Evolutionary conservation across 2,329 filamentous ascomycete species (phyloP), one percentile per base, ranked within the genome.

Genomic region (Diaporthe humulicola): DNA sequence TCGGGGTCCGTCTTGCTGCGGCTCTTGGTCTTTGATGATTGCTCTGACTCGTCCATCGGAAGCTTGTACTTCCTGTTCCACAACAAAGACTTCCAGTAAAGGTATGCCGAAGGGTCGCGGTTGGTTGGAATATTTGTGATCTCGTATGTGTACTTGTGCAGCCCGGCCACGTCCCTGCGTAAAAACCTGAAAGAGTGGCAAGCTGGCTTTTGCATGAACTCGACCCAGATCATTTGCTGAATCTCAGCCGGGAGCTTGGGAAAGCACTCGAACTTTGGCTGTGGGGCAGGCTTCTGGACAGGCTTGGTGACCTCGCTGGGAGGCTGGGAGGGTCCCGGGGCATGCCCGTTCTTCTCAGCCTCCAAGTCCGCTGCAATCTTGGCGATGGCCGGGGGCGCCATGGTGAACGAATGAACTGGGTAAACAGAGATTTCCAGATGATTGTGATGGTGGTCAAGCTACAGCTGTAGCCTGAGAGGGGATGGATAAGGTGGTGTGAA

Each of bases 201-300:
- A 8, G 77, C 73, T 1, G 78, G 78, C 66, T 75, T 76, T 22
- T 48, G 42, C 5, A 80, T 28, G 2, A 71, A 74, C 50, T 79
- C 67, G 7, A 28, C 45, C 50, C 79, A 78, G 69, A 80, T 77
- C 67, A 73, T 71, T 3, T 50, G 45, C n/a, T 78, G 77, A 7
- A 80, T 74, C 38, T 80, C 79, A 2, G 54, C 5, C 1, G 77
- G 77, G 2, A 79, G 22, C 22, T 15, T 22, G 2, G 28, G 19
- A 17, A 75, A 61, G 4, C 2, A 2, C 3, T 15, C 4, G 8
- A 52, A 22, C 3, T 38, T 40, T 4, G 40, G 17, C 17, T n/a
- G n/a, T n/a, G n/a, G n/a, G n/a, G 14, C 12, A 15, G 30, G 6
- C 25, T 61, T 17, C 19, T 38, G 28, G 45, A 22, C 70, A n/a